phyloP scores from a whole-genome alignment of 495 filamentous ascomycete genomes.

The Extremus antarcticus region DNA sequence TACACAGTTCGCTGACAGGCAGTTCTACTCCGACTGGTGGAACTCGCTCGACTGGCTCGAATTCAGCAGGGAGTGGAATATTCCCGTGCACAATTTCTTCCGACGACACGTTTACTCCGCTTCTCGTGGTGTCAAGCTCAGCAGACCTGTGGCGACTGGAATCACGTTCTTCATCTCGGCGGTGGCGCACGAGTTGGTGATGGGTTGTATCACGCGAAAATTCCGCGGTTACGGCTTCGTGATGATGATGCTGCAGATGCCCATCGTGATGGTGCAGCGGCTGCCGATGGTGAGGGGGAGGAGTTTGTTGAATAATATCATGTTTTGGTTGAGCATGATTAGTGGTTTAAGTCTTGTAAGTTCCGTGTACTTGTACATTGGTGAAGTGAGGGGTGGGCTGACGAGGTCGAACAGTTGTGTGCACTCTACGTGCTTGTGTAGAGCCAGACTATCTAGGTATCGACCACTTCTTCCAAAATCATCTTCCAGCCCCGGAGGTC shows the following conservation, averaged over 20 bases:
- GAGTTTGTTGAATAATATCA: slow-evolving; percentile 75
- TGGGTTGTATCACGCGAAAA: slow-evolving; percentile 98
- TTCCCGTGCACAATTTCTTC: slow-evolving; percentile 96
- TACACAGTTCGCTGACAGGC: slow-evolving; percentile 84
- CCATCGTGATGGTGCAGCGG: slow-evolving; percentile 83
- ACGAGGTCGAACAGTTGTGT: not conserved
- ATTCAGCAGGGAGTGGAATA: slow-evolving; percentile 95
- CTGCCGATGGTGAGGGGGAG: slow-evolving; percentile 61
- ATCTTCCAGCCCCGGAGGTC: not conserved
- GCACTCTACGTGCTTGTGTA: slow-evolving; percentile 3
- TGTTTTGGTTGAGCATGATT: slow-evolving; percentile 96
- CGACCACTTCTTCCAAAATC: not conserved
- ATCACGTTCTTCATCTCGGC: slow-evolving; percentile 89
- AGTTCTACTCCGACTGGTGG: slow-evolving; percentile 99
- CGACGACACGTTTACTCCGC: slow-evolving; percentile 88
- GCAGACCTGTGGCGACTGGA: slow-evolving; percentile 67
- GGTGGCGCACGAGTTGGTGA: slow-evolving; percentile 85
- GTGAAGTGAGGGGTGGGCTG: not conserved
- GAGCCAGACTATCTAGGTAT: not conserved
- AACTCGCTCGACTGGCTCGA: slow-evolving; percentile 83
- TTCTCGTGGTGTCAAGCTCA: slow-evolving; percentile 54
- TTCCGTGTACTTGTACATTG: not conserved
- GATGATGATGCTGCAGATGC: slow-evolving; percentile 91
- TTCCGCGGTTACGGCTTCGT: slow-evolving; percentile 87
- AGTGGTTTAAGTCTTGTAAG: slow-evolving; percentile 64